Evolutionary conservation across 805 yeast genomes (phyloP).

Genomic region (Candida patagonica): DNA sequence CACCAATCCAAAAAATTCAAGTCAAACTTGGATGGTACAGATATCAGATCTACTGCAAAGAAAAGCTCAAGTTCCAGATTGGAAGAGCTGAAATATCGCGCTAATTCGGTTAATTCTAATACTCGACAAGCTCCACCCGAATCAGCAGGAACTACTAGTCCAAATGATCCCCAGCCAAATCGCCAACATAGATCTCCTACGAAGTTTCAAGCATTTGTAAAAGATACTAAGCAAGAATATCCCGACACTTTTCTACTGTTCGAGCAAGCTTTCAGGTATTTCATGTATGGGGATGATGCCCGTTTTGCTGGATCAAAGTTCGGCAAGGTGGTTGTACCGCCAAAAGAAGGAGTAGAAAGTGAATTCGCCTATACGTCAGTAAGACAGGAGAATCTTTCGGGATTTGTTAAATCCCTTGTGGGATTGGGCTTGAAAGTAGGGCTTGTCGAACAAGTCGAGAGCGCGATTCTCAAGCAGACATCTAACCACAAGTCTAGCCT

Average conservation of each 20-base stretch:
- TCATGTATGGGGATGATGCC: conserved; percentile 82
- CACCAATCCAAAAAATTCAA: too few species aligned
- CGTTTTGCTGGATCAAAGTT: conserved; percentile 48
- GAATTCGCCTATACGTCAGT: conserved; percentile 76
- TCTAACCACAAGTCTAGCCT: conserved; percentile 45
- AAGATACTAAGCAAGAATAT: conserved; percentile 48
- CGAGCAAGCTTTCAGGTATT: conserved; percentile 89
- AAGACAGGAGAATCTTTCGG: conserved; percentile 66
- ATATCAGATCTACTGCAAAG: too few species aligned
- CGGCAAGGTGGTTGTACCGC: conserved; percentile 60
- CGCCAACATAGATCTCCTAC: too few species aligned
- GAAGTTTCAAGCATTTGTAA: not conserved
- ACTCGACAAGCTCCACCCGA: too few species aligned
- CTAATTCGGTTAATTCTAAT: too few species aligned
- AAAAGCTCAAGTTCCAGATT: too few species aligned
- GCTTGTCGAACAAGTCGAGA: conserved; percentile 75
- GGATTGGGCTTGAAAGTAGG: conserved; percentile 74
- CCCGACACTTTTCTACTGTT: conserved; percentile 65
- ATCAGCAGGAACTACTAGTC: too few species aligned
- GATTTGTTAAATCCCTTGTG: conserved; percentile 67
- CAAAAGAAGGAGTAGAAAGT: conserved; percentile 42
- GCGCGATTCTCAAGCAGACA: conserved; percentile 59
- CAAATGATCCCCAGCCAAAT: too few species aligned
- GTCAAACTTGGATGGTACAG: too few species aligned
- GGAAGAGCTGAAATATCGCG: too few species aligned